Base-by-base conservation (phyloP, 768 basidiomycete species). In the Psilocybe azurescens region DNA sequence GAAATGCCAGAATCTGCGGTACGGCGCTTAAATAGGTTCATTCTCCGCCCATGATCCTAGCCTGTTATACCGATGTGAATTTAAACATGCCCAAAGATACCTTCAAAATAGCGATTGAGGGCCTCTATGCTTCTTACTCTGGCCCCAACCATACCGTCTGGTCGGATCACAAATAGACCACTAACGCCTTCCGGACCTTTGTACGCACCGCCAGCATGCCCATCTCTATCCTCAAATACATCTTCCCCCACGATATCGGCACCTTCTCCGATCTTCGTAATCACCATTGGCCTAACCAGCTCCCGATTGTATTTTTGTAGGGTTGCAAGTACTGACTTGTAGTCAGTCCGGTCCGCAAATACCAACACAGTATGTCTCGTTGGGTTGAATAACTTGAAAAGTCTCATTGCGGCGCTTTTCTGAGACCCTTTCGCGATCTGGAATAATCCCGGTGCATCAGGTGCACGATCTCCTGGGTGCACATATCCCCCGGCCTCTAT, bases 391-490 rank as follows among this genome's bases (percentile, higher is more conserved):
- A 44, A 14, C 14, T 44, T 44, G 41, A 44, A 44, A 13, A 44
- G 41, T 16, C 41, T 11, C 14, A 13, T 44, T 5, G 41, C 11
- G n/a, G 41, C 5, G 41, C 41, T n/a, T n/a, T n/a, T 16, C 5
- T n/a, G 5, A 9, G 11, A 44, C n/a, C 41, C 41, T 10, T 44
- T n/a, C 8, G n/a, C 0, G 14, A 44, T 13, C 14, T n/a, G 6
- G n/a, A 14, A 11, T 44, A 44, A 16, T 44, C 41, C 41, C 14
- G 41, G 11, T 11, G 41, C 41, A n/a, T 44, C 41, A 5, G 41
- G 41, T 44, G 41, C 82, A 20, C 82, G 67, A 59, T 84, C 82
- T 2, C 83, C 83, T 1, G 82, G 82, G 56, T 59, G 74, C 39
- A 72, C 56, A 29, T 32, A 60, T 0, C 67, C 70, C 41, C 68